phyloP scores from a whole-genome alignment of 257 asterid species.

The Linaria vulgaris region DNA sequence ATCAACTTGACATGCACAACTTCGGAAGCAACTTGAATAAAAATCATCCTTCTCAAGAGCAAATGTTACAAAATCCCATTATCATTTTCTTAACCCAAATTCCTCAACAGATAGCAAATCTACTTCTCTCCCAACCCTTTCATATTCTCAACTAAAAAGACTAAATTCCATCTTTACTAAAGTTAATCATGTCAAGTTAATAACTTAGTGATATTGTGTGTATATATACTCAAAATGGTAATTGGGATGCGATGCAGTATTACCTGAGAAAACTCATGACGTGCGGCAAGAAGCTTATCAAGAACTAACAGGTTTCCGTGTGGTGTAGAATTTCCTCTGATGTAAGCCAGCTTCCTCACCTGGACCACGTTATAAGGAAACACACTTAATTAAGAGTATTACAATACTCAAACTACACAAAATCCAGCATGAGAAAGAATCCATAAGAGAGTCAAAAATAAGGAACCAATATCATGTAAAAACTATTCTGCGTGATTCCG shows the following conservation, averaged over 20 bases:
- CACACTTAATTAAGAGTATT: slow-evolving; percentile 10
- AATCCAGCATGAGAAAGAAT: slow-evolving; percentile 9
- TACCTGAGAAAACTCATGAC: slow-evolving; percentile 94
- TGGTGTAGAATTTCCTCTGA: slow-evolving; percentile 79
- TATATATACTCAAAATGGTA: neutral
- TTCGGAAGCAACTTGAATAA: slow-evolving; percentile 11
- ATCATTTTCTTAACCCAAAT: neutral
- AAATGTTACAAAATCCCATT: neutral
- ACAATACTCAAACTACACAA: slow-evolving; percentile 10
- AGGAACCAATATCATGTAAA: slow-evolving; percentile 4
- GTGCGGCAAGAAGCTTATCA: slow-evolving; percentile 82
- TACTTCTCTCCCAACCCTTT: too few relatives aligned
- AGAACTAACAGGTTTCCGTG: slow-evolving; percentile 77
- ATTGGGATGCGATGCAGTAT: slow-evolving; percentile 9
- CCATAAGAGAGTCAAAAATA: neutral
- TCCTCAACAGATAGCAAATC: slow-evolving; percentile 4
- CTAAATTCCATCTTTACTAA: slow-evolving; percentile 21
- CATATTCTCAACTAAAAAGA: neutral
- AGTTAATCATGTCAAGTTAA: slow-evolving; percentile 12
- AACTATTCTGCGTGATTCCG: slow-evolving; percentile 12
- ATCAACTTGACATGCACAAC: slow-evolving; percentile 16
- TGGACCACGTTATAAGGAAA: slow-evolving; percentile 37
- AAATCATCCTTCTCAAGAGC: slow-evolving; percentile 4
- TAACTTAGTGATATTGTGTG: slow-evolving; percentile 3
- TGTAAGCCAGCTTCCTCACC: slow-evolving; percentile 85